phyloP scores from a whole-genome alignment of 768 basidiomycete species.

The Mycena maculata region DNA sequence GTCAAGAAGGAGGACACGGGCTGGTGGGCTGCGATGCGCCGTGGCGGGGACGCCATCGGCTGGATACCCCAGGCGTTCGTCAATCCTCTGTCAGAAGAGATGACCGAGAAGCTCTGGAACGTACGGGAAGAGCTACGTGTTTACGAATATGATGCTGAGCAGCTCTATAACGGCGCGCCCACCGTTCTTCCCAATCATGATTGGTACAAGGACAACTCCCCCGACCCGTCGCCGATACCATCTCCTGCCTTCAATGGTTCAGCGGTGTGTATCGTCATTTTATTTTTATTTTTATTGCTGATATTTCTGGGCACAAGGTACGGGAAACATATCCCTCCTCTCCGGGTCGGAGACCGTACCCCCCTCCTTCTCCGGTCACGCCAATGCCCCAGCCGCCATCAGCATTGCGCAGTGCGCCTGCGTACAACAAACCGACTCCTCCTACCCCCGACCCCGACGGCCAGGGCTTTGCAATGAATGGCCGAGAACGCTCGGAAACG shows the following conservation, averaged over 20 bases:
- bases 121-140: constrained; percentile 58
- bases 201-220: constrained; percentile 38
- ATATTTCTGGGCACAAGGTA: constrained; percentile 14
- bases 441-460: constrained; percentile 42
- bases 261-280: constrained; percentile 6
- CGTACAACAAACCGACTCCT: constrained; percentile 51
- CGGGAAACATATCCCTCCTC: constrained; percentile 23
- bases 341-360: constrained; percentile 39
- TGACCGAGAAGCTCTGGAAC: constrained; percentile 59
- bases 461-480: constrained; percentile 25
- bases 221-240: constrained; percentile 28
- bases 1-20: constrained; percentile 77
- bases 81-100: constrained; percentile 60
- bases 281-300: constrained; percentile 5
- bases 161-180: constrained; percentile 54
- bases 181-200: constrained; percentile 45
- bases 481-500: constrained; percentile 43
- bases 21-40: constrained; percentile 85
- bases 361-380: constrained; percentile 53
- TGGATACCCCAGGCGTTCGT: constrained; percentile 86
- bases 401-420: constrained; percentile 35
- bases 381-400: constrained; percentile 54
- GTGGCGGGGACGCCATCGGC: constrained; percentile 64
- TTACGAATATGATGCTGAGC: constrained; percentile 61
- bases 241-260: constrained; percentile 23